phyloP scores from a whole-genome alignment of 2,329 filamentous ascomycete species.

The Fusarium sambucinum region DNA sequence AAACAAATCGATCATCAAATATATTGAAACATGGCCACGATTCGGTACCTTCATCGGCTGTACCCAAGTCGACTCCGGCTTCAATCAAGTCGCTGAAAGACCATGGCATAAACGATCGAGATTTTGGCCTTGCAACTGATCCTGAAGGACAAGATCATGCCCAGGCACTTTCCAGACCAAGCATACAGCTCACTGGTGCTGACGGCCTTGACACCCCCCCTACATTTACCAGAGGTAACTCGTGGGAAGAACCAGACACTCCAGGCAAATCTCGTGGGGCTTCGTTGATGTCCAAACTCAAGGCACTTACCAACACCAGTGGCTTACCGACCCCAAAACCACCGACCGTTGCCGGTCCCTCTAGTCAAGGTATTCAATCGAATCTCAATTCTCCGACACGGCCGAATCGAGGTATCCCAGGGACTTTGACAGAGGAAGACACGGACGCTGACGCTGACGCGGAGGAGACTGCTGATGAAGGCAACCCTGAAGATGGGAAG shows the following conservation, averaged over 20 bases:
- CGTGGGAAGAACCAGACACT: conserved; percentile 74
- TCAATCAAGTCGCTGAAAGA: conserved; percentile 44
- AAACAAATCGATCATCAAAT: conserved; percentile 28
- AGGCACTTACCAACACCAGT: conserved; percentile 73
- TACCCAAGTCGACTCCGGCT: conserved; percentile 39
- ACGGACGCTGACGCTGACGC: conserved; percentile 73
- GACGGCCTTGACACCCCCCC: conserved; percentile 62
- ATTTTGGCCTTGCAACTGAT: conserved; percentile 31
- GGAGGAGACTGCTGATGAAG: conserved; percentile 88
- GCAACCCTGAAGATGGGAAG: conserved; percentile 53
- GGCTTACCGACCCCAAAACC: conserved; percentile 61
- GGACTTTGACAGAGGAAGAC: conserved; percentile 65
- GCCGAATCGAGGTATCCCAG: conserved; percentile 62
- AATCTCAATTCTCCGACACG: conserved; percentile 63
- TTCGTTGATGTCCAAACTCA: conserved; percentile 82
- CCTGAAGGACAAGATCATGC: conserved; percentile 31
- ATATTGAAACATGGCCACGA: conserved; percentile 11
- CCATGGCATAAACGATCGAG: conserved; percentile 38
- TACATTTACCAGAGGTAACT: conserved; percentile 71
- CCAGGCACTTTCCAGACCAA: conserved; percentile 58
- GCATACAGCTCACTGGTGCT: conserved; percentile 79
- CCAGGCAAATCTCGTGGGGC: conserved; percentile 69
- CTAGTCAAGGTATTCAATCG: conserved; percentile 56
- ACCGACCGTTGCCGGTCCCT: conserved; percentile 47
- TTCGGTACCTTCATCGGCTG: conserved; percentile 30